phyloP scores from a whole-genome alignment of 2,329 filamentous ascomycete species.

The Ophiostoma himal-ulmi region DNA sequence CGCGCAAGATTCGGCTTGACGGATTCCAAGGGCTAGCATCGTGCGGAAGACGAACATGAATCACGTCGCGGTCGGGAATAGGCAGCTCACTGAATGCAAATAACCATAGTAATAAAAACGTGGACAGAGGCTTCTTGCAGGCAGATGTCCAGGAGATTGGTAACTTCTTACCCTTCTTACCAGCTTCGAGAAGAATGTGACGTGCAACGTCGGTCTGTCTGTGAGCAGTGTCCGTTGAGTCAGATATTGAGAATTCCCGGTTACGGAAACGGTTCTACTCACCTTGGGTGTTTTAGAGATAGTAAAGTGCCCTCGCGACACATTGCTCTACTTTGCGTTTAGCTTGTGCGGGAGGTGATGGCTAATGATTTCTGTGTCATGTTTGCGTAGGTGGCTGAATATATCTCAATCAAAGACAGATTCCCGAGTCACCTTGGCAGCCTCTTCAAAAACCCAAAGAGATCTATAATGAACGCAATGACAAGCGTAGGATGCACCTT shows the following conservation, averaged over 20 bases:
- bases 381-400: neutral
- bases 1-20: constrained; percentile 60
- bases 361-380: neutral
- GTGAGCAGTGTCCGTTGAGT: neutral
- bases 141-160: neutral
- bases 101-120: neutral
- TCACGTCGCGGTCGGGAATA: neutral
- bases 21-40: constrained; percentile 52
- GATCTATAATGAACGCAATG: neutral
- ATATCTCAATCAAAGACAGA: neutral
- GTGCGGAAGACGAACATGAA: neutral
- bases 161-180: neutral
- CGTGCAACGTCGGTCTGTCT: neutral
- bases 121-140: neutral
- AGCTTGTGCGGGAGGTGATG: neutral
- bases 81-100: neutral
- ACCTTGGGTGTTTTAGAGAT: neutral
- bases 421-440: neutral
- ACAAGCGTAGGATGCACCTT: neutral
- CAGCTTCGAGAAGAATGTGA: neutral
- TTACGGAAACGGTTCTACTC: neutral
- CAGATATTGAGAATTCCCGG: neutral
- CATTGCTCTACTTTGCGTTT: neutral
- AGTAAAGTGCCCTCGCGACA: neutral
- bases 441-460: too few species aligned